Conservation (phyloP, 257 asterid species). For the Echites panduratus region DNA sequence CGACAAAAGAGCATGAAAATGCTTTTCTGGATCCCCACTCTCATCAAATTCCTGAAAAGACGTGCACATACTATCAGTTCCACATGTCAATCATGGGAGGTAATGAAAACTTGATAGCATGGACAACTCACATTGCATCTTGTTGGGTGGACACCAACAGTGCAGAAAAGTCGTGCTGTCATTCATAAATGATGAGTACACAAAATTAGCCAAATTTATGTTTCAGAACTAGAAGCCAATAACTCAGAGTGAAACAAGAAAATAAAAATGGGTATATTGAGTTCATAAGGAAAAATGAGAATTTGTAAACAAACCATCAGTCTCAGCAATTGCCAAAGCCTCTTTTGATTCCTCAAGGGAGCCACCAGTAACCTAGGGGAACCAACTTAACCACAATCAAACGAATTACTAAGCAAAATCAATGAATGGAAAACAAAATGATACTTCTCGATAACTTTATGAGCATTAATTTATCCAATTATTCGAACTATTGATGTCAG, state of each 20-base stretch:
- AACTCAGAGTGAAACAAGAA: slow-evolving; percentile 3
- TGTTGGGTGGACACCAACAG: slow-evolving; percentile 99
- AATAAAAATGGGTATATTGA: slow-evolving; percentile 8
- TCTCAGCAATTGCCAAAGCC: slow-evolving; percentile 95
- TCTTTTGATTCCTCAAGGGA: slow-evolving; percentile 88
- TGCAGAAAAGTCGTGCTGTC: slow-evolving; percentile 90
- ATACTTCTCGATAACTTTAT: background rate
- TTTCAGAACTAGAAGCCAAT: background rate
- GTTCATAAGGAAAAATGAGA: slow-evolving; percentile 7
- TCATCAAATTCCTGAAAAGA: slow-evolving; percentile 76
- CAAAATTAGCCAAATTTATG: background rate
- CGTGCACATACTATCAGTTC: background rate
- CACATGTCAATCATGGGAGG: background rate
- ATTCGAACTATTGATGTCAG: background rate
- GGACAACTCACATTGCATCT: slow-evolving; percentile 74
- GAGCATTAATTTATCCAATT: background rate
- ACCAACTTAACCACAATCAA: slow-evolving; percentile 6
- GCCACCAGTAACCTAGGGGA: slow-evolving; percentile 83
- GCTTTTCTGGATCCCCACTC: slow-evolving; percentile 82
- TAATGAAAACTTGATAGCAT: slow-evolving; percentile 1
- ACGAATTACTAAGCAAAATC: slow-evolving; percentile 2
- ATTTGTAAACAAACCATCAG: slow-evolving; percentile 58
- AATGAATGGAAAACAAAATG: background rate
- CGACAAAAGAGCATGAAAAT: slow-evolving; percentile 66
- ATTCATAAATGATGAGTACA: slow-evolving; percentile 16